Evolutionary conservation across 805 yeast genomes (phyloP).

Genomic region (Hanseniaspora taiwanica): DNA sequence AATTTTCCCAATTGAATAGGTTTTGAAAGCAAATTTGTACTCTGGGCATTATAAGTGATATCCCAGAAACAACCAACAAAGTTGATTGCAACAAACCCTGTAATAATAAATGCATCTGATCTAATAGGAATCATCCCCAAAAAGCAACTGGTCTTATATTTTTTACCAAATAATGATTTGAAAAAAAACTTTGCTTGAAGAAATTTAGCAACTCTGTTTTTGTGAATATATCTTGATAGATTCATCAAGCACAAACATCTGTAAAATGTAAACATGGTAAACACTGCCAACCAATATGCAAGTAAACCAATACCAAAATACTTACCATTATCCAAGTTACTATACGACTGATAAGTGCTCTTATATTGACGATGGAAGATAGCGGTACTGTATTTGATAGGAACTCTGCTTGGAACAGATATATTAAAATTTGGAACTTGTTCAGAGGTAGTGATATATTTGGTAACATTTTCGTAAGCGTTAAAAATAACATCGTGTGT

Average conservation of each 20-base stretch:
- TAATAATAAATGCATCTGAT: constrained; percentile 5
- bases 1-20: too few species aligned
- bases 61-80: constrained; percentile 6
- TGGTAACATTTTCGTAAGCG: constrained; percentile 33
- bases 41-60: constrained; percentile 1
- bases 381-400: constrained; percentile 4
- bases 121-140: constrained; percentile 3
- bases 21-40: neutral
- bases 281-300: constrained; percentile 20
- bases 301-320: constrained; percentile 33
- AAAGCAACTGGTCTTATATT: neutral
- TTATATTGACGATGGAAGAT: neutral
- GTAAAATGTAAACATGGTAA: neutral
- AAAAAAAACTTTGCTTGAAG: neutral
- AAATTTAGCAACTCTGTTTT: neutral
- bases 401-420: constrained; percentile 15
- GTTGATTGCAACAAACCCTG: constrained; percentile 4
- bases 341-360: constrained; percentile 1
- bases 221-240: neutral
- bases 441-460: constrained; percentile 22
- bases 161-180: neutral
- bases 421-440: constrained; percentile 23
- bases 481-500: constrained; percentile 24
- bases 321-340: constrained; percentile 27
- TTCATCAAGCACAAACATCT: neutral